Evolutionary conservation across 257 asterid species (phyloP).

Genomic region (Ilex asprella): DNA sequence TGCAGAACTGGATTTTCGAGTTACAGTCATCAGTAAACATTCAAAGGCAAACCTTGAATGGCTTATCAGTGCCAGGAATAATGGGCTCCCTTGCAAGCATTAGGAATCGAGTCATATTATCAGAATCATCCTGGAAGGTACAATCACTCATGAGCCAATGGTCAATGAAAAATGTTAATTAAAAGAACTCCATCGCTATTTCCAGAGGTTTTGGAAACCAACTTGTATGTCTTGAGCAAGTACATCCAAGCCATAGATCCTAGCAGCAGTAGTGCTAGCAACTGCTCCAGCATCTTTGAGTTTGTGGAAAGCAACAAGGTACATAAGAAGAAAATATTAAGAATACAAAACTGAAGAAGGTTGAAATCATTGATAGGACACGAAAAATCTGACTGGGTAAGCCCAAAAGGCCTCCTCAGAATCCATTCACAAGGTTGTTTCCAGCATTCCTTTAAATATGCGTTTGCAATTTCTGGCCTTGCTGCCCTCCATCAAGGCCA

Average conservation of each 20-base stretch:
- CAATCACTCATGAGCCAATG: conserved; percentile 7
- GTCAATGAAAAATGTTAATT: background rate
- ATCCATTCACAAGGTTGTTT: too few species aligned
- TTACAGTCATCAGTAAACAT: background rate
- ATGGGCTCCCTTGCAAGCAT: conserved; percentile 98
- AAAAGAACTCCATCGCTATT: too few species aligned
- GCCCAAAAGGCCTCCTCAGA: too few species aligned
- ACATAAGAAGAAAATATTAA: conserved; percentile 13
- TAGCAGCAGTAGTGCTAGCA: conserved; percentile 83
- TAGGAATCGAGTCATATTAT: conserved; percentile 92
- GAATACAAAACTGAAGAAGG: background rate
- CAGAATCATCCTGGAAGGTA: conserved; percentile 77
- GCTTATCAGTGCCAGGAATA: conserved; percentile 84
- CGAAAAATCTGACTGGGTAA: too few species aligned
- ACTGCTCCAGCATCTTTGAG: conserved; percentile 94
- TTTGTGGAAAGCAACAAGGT: conserved; percentile 70
- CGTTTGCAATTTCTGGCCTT: too few species aligned
- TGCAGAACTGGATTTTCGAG: background rate
- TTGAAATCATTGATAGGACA: too few species aligned
- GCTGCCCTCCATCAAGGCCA: too few species aligned
- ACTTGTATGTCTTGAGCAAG: conserved; percentile 98
- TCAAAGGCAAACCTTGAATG: conserved; percentile 70
- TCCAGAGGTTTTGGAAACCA: conserved; percentile 15
- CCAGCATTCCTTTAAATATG: too few species aligned
- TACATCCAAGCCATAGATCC: conserved; percentile 69